Evolutionary conservation across 2,329 filamentous ascomycete genomes (phyloP), one percentile per base, ranked within the genome.

Genomic region (Anthostomella pinea): DNA sequence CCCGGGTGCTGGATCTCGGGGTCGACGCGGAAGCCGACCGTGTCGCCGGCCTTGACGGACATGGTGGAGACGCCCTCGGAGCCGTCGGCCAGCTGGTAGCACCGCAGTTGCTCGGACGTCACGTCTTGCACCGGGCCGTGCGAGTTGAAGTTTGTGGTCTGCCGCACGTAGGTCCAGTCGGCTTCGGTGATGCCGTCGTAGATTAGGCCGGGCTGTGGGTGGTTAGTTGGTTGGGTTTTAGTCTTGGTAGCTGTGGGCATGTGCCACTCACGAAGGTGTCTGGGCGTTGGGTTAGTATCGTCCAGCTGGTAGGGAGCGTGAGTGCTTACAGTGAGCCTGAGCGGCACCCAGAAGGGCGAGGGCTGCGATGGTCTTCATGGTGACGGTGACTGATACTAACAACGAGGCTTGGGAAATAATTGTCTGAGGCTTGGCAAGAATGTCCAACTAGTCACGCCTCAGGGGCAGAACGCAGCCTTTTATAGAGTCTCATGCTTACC

Each of bases 61-160:
- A 57, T 60, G 7, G 57, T 63, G 8, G 35, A 39, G 6, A 52
- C 57, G 2, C 60, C 52, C 26, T 51, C 58, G 17, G 53, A 47
- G 11, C 58, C 60, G 4, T 45, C 36, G 24, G 20, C 32, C 4
- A 48, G 29, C 43, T 65, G 57, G 46, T 59, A 65, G 46, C 63
- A 65, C 17, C 62, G 58, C 46, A 65, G 61, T 36, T 63, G 58
- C 0, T 45, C 11, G 30, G 45, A 46, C 5, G 46, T 56, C 4
- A 65, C 61, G 22, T 61, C 53, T 6, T 60, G 53, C 2, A 65
- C 59, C 0, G 45, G 60, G 5, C 50, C 49, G 39, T 65, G 63
- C 17, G 48, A 52, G 39, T 64, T 52, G 47, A 58, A 60, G 49
- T 65, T 65, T 18, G 63, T 62, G 17, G 63, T 65, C 46, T 63